Conservation (phyloP, 148 eudicot species). For the Salicornia ramosissima region DNA sequence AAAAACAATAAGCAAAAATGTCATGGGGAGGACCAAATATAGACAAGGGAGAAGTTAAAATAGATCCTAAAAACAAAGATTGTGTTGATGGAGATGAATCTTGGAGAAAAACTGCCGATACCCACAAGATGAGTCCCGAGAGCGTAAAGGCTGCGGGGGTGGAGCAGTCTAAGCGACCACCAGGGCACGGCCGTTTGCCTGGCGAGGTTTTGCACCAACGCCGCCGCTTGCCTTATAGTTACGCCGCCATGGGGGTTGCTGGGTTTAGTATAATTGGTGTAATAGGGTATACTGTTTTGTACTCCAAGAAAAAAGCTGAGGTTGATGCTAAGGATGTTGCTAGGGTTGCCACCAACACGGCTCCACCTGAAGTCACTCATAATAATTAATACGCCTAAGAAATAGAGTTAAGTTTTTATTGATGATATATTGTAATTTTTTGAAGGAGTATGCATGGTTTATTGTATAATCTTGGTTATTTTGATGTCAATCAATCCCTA, state of each 20-base stretch:
- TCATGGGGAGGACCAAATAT: conserved; percentile 27
- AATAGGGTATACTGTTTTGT: conserved; percentile 42
- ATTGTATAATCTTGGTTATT: background rate
- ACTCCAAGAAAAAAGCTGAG: conserved; percentile 49
- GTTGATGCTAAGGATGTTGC: conserved; percentile 54
- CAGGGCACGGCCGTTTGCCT: conserved; percentile 20
- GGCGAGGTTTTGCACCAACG: conserved; percentile 31
- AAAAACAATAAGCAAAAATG: background rate
- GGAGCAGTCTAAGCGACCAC: conserved; percentile 28
- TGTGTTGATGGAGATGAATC: conserved; percentile 1
- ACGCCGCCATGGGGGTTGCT: conserved; percentile 30
- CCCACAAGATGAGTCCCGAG: conserved; percentile 30
- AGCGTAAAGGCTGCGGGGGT: conserved; percentile 22
- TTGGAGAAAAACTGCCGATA: conserved; percentile 21
- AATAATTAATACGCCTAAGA: conserved; percentile 40
- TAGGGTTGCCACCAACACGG: conserved; percentile 34
- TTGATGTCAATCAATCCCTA: no score
- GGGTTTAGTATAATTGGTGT: conserved; percentile 36
- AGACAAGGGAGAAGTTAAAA: background rate
- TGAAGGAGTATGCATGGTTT: background rate
- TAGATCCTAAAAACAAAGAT: background rate
- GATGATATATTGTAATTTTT: background rate
- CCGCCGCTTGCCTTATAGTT: conserved; percentile 22
- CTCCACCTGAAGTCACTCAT: conserved; percentile 22
- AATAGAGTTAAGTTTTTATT: conserved; percentile 6